Evolutionary conservation across 768 basidiomycete genomes (phyloP).

Genomic region (Mycena galopus): DNA sequence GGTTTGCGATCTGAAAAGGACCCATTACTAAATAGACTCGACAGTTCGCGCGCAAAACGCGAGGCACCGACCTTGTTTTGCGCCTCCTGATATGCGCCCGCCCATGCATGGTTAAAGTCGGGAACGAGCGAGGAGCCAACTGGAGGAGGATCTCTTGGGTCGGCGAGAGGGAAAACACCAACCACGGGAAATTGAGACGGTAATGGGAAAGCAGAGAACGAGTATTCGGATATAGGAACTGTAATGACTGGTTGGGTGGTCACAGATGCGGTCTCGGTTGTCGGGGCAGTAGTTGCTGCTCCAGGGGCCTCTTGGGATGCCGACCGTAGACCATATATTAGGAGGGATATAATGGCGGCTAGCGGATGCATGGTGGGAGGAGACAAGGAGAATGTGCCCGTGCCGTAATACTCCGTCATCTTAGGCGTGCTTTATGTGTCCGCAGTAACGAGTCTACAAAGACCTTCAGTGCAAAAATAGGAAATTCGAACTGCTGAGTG

Average conservation of each 20-base stretch:
- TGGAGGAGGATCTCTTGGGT: conserved; percentile 71
- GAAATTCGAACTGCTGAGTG: no score
- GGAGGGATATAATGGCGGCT: conserved; percentile 17
- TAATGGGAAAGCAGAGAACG: conserved; percentile 73
- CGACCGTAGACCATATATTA: conserved; percentile 19
- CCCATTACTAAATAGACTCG: conserved; percentile 28
- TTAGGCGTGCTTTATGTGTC: no score
- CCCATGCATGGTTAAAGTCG: conserved; percentile 70
- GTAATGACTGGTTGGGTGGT: conserved; percentile 38
- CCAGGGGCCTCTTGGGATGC: conserved; percentile 31
- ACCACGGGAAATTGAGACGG: conserved; percentile 68
- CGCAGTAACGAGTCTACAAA: no score
- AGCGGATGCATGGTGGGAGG: conserved; percentile 29
- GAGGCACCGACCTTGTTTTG: conserved; percentile 59
- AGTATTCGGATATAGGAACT: conserved; percentile 54
- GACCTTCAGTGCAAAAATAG: no score
- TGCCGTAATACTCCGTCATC: no score
- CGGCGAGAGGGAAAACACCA: conserved; percentile 64
- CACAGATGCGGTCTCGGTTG: conserved; percentile 7
- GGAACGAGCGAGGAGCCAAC: conserved; percentile 55
- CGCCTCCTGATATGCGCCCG: conserved; percentile 69
- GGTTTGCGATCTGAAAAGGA: conserved; percentile 55
- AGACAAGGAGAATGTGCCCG: background rate
- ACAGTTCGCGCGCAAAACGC: conserved; percentile 25
- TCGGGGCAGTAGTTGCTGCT: conserved; percentile 14